These are phyloP conservation scores for Oryza nivara DNA, from an alignment of 176 grass and related monocot genomes.

Conservation along the genomic window DNA sequence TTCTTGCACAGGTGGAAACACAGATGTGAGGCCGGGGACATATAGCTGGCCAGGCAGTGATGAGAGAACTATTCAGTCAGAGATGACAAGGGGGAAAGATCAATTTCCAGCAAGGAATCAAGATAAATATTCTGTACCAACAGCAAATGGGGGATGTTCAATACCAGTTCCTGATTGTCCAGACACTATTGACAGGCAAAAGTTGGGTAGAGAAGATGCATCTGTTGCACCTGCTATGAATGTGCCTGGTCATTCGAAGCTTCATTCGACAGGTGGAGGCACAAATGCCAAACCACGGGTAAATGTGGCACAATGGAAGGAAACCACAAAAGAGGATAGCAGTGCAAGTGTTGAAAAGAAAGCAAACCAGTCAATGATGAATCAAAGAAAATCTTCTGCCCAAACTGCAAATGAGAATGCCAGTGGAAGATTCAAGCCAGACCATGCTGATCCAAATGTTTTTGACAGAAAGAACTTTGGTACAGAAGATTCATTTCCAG, in stretches of 20 bases:
- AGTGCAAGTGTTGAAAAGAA: constrained; percentile 27
- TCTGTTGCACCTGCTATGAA: constrained; percentile 22
- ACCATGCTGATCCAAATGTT: constrained; percentile 20
- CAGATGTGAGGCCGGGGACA: constrained; percentile 33
- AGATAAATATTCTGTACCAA: constrained; percentile 41
- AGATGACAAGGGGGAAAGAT: constrained; percentile 35
- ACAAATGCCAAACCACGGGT: constrained; percentile 25
- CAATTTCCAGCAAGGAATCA: constrained; percentile 37
- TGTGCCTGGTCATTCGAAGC: constrained; percentile 33
- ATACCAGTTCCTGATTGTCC: constrained; percentile 15
- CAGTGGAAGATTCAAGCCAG: constrained; percentile 16
- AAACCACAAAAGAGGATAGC: constrained; percentile 8
- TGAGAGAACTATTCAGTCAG: constrained; percentile 43
- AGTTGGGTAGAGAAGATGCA: constrained; percentile 31
- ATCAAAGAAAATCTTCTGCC: constrained; percentile 26
- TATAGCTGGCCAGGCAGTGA: constrained; percentile 33
- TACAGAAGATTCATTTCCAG: constrained; percentile 29
- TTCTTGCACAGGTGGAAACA: constrained; percentile 31
- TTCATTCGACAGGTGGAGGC: constrained; percentile 35
- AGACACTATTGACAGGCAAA: constrained; percentile 26
- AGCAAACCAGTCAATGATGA: background rate
- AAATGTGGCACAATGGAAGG: constrained; percentile 24
- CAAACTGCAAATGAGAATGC: constrained; percentile 31
- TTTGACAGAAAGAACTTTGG: constrained; percentile 30
- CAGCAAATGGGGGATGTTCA: constrained; percentile 22